phyloP scores from a whole-genome alignment of 2,329 filamentous ascomycete species.

The Trichophaea hybrida region DNA sequence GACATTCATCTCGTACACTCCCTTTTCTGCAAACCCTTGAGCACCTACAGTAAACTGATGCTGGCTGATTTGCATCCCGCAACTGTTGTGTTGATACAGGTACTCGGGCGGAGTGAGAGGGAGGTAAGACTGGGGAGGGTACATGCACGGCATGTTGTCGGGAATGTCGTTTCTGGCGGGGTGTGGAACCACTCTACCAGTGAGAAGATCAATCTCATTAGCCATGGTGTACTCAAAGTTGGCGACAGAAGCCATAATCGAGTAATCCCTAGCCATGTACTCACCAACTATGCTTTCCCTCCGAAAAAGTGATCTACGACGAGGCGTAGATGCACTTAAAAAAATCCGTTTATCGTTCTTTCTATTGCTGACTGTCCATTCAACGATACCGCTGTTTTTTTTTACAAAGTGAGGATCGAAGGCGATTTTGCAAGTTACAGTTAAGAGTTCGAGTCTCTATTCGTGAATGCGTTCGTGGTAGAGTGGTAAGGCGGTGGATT shows the following conservation, averaged over 20 bases:
- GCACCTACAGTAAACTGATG: conserved; percentile 16
- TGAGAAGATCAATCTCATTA: conserved; percentile 20
- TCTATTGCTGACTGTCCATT: conserved; percentile 18
- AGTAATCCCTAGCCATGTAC: conserved; percentile 14
- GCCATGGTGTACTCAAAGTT: conserved; percentile 21
- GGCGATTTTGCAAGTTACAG: neutral
- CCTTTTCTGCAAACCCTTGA: conserved; percentile 21
- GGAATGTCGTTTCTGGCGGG: conserved; percentile 9
- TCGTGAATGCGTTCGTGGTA: conserved; percentile 3
- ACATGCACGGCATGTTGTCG: conserved; percentile 20
- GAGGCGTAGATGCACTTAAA: conserved; percentile 17
- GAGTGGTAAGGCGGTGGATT: conserved; percentile 3
- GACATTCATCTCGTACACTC: conserved; percentile 21
- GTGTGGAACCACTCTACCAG: conserved; percentile 18
- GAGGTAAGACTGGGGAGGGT: conserved; percentile 16
- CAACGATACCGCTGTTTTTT: conserved; percentile 5
- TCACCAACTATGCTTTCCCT: conserved; percentile 19
- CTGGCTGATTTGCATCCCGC: conserved; percentile 12
- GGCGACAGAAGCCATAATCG: conserved; percentile 16
- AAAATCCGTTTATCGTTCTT: conserved; percentile 9
- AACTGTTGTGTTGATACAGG: conserved; percentile 13
- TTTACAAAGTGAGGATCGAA: neutral
- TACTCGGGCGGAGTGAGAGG: conserved; percentile 24
- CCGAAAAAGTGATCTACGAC: conserved; percentile 22
- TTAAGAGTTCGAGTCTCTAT: conserved; percentile 7